A percentile compares a stretch with the other conserved stretches of the same genome.
Conservation (phyloP, 2,329 filamentous ascomycete genomes). For the Exophiala spinifera region DNA sequence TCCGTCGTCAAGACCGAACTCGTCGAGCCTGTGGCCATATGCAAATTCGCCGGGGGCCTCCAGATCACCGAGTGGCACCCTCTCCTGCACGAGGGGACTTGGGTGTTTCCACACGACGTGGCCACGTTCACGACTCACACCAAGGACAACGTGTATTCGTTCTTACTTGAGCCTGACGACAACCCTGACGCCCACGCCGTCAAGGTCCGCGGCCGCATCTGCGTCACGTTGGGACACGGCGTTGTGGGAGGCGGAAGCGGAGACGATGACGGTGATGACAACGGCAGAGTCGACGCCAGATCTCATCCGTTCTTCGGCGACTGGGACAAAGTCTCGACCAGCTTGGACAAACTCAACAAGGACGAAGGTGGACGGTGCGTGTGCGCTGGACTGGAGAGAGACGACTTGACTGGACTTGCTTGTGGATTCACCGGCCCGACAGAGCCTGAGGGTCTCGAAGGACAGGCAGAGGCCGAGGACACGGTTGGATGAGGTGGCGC, state of each 20-base stretch:
- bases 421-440: slow-evolving; percentile 20
- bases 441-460: not conserved
- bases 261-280: slow-evolving; percentile 46
- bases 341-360: slow-evolving; percentile 38
- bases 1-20: slow-evolving; percentile 54
- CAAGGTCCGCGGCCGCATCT: slow-evolving; percentile 43
- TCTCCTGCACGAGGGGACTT: slow-evolving; percentile 42
- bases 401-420: slow-evolving; percentile 38
- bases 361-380: slow-evolving; percentile 43
- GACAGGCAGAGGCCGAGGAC: no score
- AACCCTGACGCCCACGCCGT: slow-evolving; percentile 47
- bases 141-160: slow-evolving; percentile 54
- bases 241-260: slow-evolving; percentile 34
- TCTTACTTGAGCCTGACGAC: slow-evolving; percentile 50
- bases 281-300: slow-evolving; percentile 48
- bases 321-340: slow-evolving; percentile 44
- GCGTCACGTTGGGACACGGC: slow-evolving; percentile 60
- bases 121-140: slow-evolving; percentile 30
- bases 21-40: slow-evolving; percentile 40
- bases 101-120: slow-evolving; percentile 49
- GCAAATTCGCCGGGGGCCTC: slow-evolving; percentile 46
- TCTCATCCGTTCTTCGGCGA: slow-evolving; percentile 57
- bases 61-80: slow-evolving; percentile 62
- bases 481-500: no score
- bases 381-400: slow-evolving; percentile 45